Percentiles rank a stretch among this genome's conserved stretches.
Conservation (phyloP, 2,329 filamentous ascomycete genomes). For the Myrmaecium sp. region DNA sequence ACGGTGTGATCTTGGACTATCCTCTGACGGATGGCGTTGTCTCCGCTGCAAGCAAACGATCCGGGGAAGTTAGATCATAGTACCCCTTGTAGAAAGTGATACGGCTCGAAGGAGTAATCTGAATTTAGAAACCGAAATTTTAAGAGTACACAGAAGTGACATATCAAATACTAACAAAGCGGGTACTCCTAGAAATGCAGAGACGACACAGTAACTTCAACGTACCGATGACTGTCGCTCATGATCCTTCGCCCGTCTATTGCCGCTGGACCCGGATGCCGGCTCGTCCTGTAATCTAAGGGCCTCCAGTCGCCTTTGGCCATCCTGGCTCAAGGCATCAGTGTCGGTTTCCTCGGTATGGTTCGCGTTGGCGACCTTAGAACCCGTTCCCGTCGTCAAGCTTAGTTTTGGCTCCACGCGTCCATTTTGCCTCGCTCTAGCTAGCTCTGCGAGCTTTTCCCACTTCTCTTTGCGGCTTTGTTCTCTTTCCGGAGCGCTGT, state of each 20-base stretch:
- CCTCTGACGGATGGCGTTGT: slow-evolving; percentile 16
- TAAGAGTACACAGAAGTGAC: slow-evolving; percentile 25
- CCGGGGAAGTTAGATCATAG: slow-evolving; percentile 4
- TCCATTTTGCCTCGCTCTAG: slow-evolving; percentile 47
- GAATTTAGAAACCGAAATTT: slow-evolving; percentile 18
- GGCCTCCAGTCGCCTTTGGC: slow-evolving; percentile 73
- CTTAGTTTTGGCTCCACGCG: slow-evolving; percentile 10
- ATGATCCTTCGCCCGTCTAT: slow-evolving; percentile 22
- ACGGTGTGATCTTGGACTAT: slow-evolving; percentile 8
- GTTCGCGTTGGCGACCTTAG: slow-evolving; percentile 48
- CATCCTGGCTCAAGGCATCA: slow-evolving; percentile 66
- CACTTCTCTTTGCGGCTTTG: slow-evolving; percentile 71
- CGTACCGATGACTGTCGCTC: slow-evolving; percentile 25
- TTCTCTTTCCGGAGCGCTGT: slow-evolving; percentile 73
- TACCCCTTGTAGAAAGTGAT: background rate
- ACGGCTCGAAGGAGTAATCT: too few relatives aligned
- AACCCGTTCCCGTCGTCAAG: slow-evolving; percentile 7
- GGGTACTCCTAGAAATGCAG: slow-evolving; percentile 19
- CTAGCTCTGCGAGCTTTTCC: slow-evolving; percentile 70
- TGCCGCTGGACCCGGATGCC: slow-evolving; percentile 15
- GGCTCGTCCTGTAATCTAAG: slow-evolving; percentile 72
- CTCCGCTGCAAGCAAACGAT: slow-evolving; percentile 17
- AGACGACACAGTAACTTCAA: slow-evolving; percentile 23
- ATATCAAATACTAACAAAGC: slow-evolving; percentile 12
- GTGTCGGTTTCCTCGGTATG: too few relatives aligned